Evolutionary conservation across 176 grass and related monocot genomes (phyloP), one percentile per base, ranked within the genome.

Genomic region (Zea luxurians): DNA sequence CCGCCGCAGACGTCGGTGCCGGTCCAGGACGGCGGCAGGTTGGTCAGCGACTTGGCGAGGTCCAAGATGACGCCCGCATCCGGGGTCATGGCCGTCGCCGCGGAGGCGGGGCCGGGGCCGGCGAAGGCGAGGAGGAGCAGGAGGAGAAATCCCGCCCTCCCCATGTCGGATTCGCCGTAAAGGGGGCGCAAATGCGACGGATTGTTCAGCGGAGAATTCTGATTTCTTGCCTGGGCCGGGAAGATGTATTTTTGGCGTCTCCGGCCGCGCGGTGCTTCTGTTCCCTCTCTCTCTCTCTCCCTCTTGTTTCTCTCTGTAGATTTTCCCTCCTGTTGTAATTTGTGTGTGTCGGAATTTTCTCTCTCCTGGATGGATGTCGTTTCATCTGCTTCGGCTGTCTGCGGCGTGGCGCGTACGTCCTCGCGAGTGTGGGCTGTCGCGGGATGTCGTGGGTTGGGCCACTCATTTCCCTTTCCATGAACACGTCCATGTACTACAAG

Each of bases 1-100:
- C 27, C 27, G 72, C 89, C 88, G n/a, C 83, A 81, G 37, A 88
- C 85, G 48, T 49, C 15, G 40, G 53, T 71, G 15, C 73, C 73
- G 10, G 73, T 71, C 91, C 92, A 94, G 12, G 79, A 77, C 36
- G 78, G 17, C 20, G 90, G 86, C 17, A 63, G 76, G 43, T 71
- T 82, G 20, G 83, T 40, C 50, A 98, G 71, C n/a, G 81, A 78
- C 61, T 77, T 77, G 50, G 71, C 85, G 40, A 97, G 69, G 35
- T 90, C 92, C 16, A 5, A 75, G 83, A 98, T 94, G 62, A 79
- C 87, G 12, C 27, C 61, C 16, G 86, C 79, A 16, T 98, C 91
- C 34, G 55, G 54, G 42, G 86, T 88, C 61, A 69, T 75, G 55
- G 88, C 81, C 34, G 61, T 64, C 48, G 57, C 59, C 44, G 49